These are phyloP conservation scores for Falciphora oryzae DNA, from an alignment of 2,329 filamentous ascomycete species.

Conservation along the genomic window DNA sequence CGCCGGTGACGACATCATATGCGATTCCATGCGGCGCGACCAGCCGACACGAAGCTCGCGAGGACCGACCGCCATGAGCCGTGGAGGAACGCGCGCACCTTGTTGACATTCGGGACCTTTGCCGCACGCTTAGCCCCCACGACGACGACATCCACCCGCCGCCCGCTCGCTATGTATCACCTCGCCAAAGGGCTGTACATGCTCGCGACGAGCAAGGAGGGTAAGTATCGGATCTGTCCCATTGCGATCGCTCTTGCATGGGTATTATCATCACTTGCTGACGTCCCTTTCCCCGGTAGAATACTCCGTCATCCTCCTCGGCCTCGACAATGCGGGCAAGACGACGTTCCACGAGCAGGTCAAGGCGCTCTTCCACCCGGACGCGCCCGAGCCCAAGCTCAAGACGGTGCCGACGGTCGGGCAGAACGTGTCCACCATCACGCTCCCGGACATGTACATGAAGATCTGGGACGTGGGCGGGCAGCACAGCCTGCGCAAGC, in stretches of 20 bases:
- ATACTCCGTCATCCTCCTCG: slow-evolving; percentile 94
- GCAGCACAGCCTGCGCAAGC: slow-evolving; percentile 77
- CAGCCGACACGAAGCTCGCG: not conserved
- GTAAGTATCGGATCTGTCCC: slow-evolving; percentile 35
- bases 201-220: slow-evolving; percentile 95
- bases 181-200: slow-evolving; percentile 91
- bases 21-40: not conserved
- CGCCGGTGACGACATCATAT: not conserved
- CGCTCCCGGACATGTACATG: slow-evolving; percentile 89
- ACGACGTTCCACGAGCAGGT: slow-evolving; percentile 97
- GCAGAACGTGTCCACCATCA: slow-evolving; percentile 91
- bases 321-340: slow-evolving; percentile 97
- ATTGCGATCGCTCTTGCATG: slow-evolving; percentile 11
- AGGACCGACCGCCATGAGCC: slow-evolving; percentile 6
- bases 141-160: not conserved
- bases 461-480: slow-evolving; percentile 99
- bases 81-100: not conserved
- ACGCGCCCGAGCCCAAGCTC: slow-evolving; percentile 57
- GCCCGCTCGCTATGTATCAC: slow-evolving; percentile 70
- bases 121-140: not conserved
- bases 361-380: slow-evolving; percentile 75
- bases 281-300: slow-evolving; percentile 44
- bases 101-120: not conserved
- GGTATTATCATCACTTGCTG: not conserved
- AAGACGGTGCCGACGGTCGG: slow-evolving; percentile 96